Evolutionary conservation across 176 grass and related monocot genomes (phyloP), one percentile per base, ranked within the genome.

Genomic region (Carex parvula): DNA sequence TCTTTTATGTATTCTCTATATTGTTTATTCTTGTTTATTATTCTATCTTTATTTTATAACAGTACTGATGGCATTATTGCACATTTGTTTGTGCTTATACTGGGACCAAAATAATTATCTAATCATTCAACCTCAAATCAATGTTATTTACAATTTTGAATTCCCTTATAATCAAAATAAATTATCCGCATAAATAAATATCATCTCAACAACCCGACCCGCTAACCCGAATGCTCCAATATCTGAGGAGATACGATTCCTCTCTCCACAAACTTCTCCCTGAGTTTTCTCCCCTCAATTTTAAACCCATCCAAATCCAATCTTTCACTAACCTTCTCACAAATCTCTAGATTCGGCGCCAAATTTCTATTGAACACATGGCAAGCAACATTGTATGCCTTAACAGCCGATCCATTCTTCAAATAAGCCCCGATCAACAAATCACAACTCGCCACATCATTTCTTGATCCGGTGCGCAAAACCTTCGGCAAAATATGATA

Each of bases 371-470:
- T 83, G 56, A 98, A 93, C 90, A 98, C 92, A 56, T 80, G 87
- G 52, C 95, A 94, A 30, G 95, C 95, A 64, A 94, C 91, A 58
- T 91, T 90, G 64, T 98, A 98, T 11, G 95, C 86, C 68, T 93
- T 84, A 63, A 93, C 61, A 48, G 83, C 32, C 7, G 86, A 73
- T 65, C 89, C 84, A 79, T 86, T 93, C 32, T 84, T 90, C 70
- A 94, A 79, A 86, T 87, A 93, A 84, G 84, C 82, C 77, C 89
- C 92, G 76, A 98, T 98, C 86, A 98, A 88, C 89, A 91, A 61
- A 58, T 91, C 82, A 80, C 92, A 94, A 84, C 92, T 94, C 22
- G 86, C 55, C 72, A 90, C 95, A 73, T 98, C 92, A 85, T 79
- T 87, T 59, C 91, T 88, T 48, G 95, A 98, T 53, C 92, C 88